phyloP scores from a whole-genome alignment of 306 rosid genomes.

The Vicia faba region DNA sequence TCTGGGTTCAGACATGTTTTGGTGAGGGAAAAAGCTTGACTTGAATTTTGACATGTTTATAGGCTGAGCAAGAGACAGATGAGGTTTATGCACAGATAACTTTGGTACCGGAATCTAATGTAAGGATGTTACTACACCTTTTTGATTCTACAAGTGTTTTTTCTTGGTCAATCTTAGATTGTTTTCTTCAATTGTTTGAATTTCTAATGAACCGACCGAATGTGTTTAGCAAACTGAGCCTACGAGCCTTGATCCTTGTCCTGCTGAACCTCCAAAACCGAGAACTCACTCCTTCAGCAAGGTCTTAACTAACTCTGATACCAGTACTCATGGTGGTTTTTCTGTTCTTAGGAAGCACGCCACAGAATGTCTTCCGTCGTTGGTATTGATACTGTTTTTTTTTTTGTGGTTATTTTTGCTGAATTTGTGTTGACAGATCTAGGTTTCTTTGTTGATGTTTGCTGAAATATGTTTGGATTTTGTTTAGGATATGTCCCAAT shows the following conservation, averaged over 20 bases:
- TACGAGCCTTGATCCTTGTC: conserved; percentile 53
- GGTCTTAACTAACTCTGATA: conserved; percentile 90
- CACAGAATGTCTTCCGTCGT: conserved; percentile 82
- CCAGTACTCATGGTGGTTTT: conserved; percentile 78
- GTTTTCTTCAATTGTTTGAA: conserved; percentile 23
- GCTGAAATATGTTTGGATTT: conserved; percentile 6
- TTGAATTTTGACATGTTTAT: conserved; percentile 38
- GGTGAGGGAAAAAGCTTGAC: conserved; percentile 24
- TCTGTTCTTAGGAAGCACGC: conserved; percentile 69
- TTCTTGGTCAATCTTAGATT: conserved; percentile 42
- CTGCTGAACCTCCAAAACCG: conserved; percentile 51
- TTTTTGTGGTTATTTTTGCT: neutral
- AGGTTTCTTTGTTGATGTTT: conserved; percentile 11
- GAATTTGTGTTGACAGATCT: conserved; percentile 3
- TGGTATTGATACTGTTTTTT: conserved; percentile 51
- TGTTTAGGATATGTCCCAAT: conserved; percentile 77
- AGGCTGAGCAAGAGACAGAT: conserved; percentile 96
- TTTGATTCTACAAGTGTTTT: conserved; percentile 31
- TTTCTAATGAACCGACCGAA: conserved; percentile 37
- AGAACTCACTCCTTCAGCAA: conserved; percentile 73
- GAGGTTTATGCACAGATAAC: conserved; percentile 91
- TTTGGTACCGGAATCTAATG: conserved; percentile 70
- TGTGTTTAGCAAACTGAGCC: conserved; percentile 66
- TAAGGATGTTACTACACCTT: conserved; percentile 50
- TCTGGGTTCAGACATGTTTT: no score